Evolutionary conservation across 257 asterid genomes (phyloP), one percentile per base, ranked within the genome.

Genomic region (Capsicum chinense): DNA sequence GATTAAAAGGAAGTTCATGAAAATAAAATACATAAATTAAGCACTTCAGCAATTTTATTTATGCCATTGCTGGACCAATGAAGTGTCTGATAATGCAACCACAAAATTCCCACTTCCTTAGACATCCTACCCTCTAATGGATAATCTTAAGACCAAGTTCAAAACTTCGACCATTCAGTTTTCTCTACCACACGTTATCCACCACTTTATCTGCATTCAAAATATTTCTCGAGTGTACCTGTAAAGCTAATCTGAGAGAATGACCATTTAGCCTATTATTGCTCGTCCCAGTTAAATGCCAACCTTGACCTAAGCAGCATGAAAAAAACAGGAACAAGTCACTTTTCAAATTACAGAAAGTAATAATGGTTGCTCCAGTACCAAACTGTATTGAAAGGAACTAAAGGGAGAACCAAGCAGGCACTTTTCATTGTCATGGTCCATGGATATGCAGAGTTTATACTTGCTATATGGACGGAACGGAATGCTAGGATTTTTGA

Each of bases 1-100:
- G 80, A 73, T 48, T 47, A 73, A 74, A 74, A 50, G 14, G 81
- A 50, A 74, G 81, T 74, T 74, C 81, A 74, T 74, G 81, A 21
- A 74, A 50, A 74, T 50, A 74, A 50, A 42, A 74, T 26, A 16
- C 81, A 74, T 26, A 47, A 47, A 73, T 13, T 11, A 71, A 73
- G 80, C 59, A 47, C 35, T n/a, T 71, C 80, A 71, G 39, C 80
- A 73, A 52, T 48, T n/a, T 74, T 21, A 74, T 21, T 74, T 74
- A 74, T 74, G 81, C n/a, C 47, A 74, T 74, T 74, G 14, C 81
- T 50, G 81, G 81, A 62, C 17, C 47, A 50, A 50, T 74, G 62
- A 1, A 50, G 42, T 50, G n/a, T 50, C 81, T 48, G 44, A 73
- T 73, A 74, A 74, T 74, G 81, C 81, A 26, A 50, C 62, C 81